Base-by-base conservation (phyloP, 768 basidiomycete genomes). In the Rhodotorula taiwanensis region DNA sequence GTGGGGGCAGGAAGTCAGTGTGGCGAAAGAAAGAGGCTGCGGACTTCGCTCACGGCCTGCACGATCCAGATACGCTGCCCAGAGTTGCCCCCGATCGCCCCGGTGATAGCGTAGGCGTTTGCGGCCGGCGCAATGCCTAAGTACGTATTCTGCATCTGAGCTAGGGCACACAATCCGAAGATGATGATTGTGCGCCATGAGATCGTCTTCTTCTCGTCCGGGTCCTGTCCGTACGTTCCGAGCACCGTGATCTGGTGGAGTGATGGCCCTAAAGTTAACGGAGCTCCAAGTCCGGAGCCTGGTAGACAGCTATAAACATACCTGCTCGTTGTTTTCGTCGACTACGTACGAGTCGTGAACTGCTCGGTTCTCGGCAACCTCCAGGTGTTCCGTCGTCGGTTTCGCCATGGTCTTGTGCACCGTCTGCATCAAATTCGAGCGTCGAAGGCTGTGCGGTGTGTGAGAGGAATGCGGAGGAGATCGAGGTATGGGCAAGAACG, bases 21-120 rank as follows among this genome's bases (percentile, higher is more conserved):
- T 18, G 30, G 16, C 13, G 18, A 30, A 33, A 21, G 49, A 9
- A 33, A 28, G 3, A 33, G 5, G 11, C 4, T 28, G 30, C 4
- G 20, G 49, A 50, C 25, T 28, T 9, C 3, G n/a, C 36, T 2
- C 4, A 34, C 52, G 0, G 57, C 57, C 16, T 59, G 57, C 23
- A 59, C 48, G 39, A 59, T 59, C 57, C 57, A 59, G 57, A 59
- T 51, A 16, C 57, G 57, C 36, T 59, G 11, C 11, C 36, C 31
- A 0, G 49, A 10, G 5, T 23, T 25, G 33, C 48, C 57, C 18
- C 27, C 27, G 41, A 59, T 47, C 5, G 48, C 13, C 21, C 48
- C 57, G 1, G 57, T 47, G 28, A 59, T 50, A 14, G 33, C 0
- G 33, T 59, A 59, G 23, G 57, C 44, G 4, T 34, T 31, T 0